A percentile compares a stretch with the other conserved stretches of the same genome.
Conservation (phyloP, 306 rosid species). For the Fagus crenata region DNA sequence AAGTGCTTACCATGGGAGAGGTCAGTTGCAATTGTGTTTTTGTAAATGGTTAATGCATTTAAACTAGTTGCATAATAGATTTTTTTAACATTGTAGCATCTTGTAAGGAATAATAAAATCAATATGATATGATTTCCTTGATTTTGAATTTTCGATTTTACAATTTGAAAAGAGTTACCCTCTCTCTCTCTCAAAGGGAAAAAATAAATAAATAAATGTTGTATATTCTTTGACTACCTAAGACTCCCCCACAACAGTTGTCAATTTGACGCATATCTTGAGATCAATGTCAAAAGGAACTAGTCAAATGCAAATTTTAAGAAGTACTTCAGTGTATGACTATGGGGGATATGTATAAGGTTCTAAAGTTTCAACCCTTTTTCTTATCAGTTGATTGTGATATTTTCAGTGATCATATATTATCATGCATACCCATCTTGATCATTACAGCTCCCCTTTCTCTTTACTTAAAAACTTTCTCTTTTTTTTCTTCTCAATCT, state of each 20-base stretch:
- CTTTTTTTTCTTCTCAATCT: background rate
- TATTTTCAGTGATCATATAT: background rate
- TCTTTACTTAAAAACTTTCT: background rate
- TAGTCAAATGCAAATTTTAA: background rate
- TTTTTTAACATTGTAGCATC: background rate
- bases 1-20: constrained; percentile 90
- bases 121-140: constrained; percentile 2
- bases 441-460: constrained; percentile 12
- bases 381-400: background rate
- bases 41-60: constrained; percentile 7
- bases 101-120: background rate
- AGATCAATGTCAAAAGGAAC: background rate
- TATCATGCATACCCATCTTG: background rate
- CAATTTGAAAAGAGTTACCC: background rate
- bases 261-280: background rate
- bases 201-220: no score
- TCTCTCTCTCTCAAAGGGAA: background rate
- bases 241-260: background rate
- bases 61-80: background rate
- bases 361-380: constrained; percentile 3
- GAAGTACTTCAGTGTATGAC: no score
- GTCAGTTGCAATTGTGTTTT: constrained; percentile 39
- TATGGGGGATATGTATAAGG: background rate
- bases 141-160: background rate
- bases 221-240: no score